A percentile compares a stretch with the other conserved stretches of the same genome.
Evolutionary conservation across 306 rosid species (phyloP).

Genomic region (Quercus berberidifolia): DNA sequence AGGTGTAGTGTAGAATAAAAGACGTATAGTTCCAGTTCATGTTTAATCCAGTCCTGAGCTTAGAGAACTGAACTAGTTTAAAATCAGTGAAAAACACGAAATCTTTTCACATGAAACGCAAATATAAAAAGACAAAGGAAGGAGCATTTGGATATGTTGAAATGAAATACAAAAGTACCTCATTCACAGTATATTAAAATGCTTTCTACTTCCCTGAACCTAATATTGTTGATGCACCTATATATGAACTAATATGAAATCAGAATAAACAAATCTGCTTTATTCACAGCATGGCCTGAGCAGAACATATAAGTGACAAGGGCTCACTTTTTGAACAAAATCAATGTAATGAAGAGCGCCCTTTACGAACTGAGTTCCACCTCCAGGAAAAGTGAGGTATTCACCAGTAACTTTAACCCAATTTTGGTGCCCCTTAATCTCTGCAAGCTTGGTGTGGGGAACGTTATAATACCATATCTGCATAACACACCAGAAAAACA

Average conservation of each 20-base stretch:
- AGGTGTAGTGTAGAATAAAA: background rate
- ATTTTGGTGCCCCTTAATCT: slow-evolving; percentile 81
- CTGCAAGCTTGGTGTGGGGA: slow-evolving; percentile 77
- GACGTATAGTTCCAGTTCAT: background rate
- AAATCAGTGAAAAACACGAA: background rate
- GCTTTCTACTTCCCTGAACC: background rate
- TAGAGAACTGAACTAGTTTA: background rate
- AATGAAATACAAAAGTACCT: background rate
- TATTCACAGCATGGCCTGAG: slow-evolving; percentile 1
- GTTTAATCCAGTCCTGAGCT: background rate
- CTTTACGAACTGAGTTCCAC: slow-evolving; percentile 83
- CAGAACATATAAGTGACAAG: slow-evolving; percentile 6
- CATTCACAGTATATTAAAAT: background rate
- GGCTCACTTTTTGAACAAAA: slow-evolving; percentile 70
- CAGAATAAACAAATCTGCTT: background rate
- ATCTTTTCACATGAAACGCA: background rate
- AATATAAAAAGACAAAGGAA: background rate
- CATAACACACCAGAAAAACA: slow-evolving; percentile 29
- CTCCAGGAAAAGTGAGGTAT: slow-evolving; percentile 84
- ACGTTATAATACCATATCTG: slow-evolving; percentile 84
- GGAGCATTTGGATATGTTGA: background rate
- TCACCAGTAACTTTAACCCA: slow-evolving; percentile 85
- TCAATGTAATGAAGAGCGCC: slow-evolving; percentile 91
- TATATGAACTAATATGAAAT: background rate
- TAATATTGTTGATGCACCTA: background rate